Conservation (phyloP, 2,329 filamentous ascomycete genomes). For the Orbilia quercus region DNA sequence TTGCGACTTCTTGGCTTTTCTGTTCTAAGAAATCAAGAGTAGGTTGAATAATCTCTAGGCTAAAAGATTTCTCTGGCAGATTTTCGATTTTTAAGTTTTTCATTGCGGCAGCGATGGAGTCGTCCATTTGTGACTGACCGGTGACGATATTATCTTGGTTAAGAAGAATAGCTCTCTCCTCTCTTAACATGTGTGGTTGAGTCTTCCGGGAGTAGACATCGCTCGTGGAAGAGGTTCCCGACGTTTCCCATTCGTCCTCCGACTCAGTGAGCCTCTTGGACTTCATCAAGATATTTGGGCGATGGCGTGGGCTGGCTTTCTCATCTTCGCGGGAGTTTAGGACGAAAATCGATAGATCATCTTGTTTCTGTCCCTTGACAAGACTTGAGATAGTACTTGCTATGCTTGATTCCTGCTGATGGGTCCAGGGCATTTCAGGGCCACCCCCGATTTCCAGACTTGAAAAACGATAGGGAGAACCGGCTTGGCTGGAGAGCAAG, state of each 20-base stretch:
- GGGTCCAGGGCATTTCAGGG: not conserved
- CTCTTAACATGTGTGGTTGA: not conserved
- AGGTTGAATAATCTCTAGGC: slow-evolving; percentile 1
- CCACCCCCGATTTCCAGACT: not conserved
- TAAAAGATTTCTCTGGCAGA: not conserved
- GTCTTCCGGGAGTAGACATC: not conserved
- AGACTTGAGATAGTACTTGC: not conserved
- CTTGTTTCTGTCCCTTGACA: not conserved
- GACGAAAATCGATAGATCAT: slow-evolving; percentile 26
- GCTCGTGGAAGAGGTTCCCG: slow-evolving; percentile 4
- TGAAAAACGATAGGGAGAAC: not conserved
- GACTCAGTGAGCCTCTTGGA: not conserved
- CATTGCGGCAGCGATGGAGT: slow-evolving; percentile 11
- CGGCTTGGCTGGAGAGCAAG: not conserved
- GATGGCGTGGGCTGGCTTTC: slow-evolving; percentile 29
- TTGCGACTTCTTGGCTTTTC: slow-evolving; percentile 12
- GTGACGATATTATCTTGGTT: not conserved
- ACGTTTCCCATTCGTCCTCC: slow-evolving; percentile 27
- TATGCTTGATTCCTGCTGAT: not conserved
- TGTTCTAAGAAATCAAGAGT: slow-evolving; percentile 26
- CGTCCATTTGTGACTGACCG: slow-evolving; percentile 3
- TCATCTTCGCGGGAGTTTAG: slow-evolving; percentile 44
- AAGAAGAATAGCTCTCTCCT: slow-evolving; percentile 10
- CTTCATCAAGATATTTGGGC: slow-evolving; percentile 9
- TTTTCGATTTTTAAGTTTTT: not conserved